phyloP scores from a whole-genome alignment of 2,329 filamentous ascomycete species.

The Colletotrichum neosansevieriae region DNA sequence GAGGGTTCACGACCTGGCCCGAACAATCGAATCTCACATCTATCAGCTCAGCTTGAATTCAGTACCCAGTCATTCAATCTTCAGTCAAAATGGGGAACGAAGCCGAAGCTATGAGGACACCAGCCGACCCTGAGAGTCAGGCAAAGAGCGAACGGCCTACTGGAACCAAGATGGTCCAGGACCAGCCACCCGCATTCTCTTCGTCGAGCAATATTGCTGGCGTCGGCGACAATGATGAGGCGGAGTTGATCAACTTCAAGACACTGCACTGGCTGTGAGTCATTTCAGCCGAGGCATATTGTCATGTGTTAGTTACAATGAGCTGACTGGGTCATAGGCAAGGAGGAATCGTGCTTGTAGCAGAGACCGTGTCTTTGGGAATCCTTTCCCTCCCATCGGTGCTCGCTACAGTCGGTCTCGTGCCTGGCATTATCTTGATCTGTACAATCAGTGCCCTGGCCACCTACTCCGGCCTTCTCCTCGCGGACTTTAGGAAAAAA shows the following conservation, averaged over 20 bases:
- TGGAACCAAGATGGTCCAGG: background rate
- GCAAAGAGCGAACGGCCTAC: background rate
- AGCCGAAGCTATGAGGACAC: conserved; percentile 10
- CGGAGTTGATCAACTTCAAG: conserved; percentile 51
- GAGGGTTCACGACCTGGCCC: background rate
- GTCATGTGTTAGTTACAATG: fast-evolving
- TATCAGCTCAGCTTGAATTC: no score
- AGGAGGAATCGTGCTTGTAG: conserved; percentile 58
- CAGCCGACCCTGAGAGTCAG: conserved; percentile 22
- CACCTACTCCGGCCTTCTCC: conserved; percentile 67
- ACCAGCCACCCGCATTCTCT: background rate
- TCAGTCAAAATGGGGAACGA: conserved; percentile 27
- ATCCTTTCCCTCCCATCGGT: conserved; percentile 82
- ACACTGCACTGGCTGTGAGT: conserved; percentile 54
- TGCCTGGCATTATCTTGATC: conserved; percentile 78
- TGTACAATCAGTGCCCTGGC: conserved; percentile 76
- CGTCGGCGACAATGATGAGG: conserved; percentile 22
- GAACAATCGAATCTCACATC: background rate
- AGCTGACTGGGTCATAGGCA: conserved; percentile 49
- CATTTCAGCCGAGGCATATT: fast-evolving
- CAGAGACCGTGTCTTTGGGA: conserved; percentile 59
- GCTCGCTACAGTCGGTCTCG: conserved; percentile 78
- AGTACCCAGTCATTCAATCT: background rate
- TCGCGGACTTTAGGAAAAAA: conserved; percentile 77
- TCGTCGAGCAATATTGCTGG: conserved; percentile 9